Percentiles rank a stretch among this genome's conserved stretches.
These are phyloP conservation scores for Quercus tomentella DNA, from an alignment of 331 rosid genomes.

Conservation along the genomic window DNA sequence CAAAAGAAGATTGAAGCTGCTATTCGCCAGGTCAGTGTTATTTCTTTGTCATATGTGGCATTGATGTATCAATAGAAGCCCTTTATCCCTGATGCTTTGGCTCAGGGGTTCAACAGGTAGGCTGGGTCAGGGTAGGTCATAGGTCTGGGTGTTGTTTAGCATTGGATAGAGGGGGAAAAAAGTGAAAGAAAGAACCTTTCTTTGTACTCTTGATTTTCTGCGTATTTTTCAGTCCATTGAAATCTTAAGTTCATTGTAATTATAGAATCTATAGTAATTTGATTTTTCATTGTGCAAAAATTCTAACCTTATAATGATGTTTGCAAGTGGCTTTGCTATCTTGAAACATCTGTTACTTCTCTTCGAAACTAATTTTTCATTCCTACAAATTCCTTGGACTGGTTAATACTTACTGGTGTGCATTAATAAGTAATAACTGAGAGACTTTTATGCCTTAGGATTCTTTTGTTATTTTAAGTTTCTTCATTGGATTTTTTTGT, in stretches of 20 bases:
- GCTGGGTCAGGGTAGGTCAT: not conserved
- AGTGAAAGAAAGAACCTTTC: not conserved
- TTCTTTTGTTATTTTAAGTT: not conserved
- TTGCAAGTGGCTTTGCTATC: not conserved
- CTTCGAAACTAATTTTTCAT: not conserved
- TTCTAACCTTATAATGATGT: not conserved
- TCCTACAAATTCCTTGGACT: not conserved
- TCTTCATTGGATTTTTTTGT: not conserved
- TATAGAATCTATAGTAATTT: not conserved
- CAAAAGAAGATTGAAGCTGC: constrained; percentile 99
- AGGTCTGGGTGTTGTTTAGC: not conserved
- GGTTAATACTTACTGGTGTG: not conserved
- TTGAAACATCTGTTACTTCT: not conserved
- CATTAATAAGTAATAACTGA: not conserved
- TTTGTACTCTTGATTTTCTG: not conserved
- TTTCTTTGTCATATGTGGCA: not conserved
- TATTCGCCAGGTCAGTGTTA: constrained; percentile 71
- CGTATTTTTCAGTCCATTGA: not conserved
- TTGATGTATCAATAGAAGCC: not conserved
- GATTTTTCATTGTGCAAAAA: not conserved
- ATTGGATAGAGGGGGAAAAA: not conserved
- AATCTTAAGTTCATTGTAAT: not conserved
- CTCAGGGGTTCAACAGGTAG: not conserved
- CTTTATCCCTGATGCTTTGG: not conserved
- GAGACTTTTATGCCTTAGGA: not conserved